phyloP scores from a whole-genome alignment of 2,329 filamentous ascomycete genomes.

The Fonsecaea erecta region DNA sequence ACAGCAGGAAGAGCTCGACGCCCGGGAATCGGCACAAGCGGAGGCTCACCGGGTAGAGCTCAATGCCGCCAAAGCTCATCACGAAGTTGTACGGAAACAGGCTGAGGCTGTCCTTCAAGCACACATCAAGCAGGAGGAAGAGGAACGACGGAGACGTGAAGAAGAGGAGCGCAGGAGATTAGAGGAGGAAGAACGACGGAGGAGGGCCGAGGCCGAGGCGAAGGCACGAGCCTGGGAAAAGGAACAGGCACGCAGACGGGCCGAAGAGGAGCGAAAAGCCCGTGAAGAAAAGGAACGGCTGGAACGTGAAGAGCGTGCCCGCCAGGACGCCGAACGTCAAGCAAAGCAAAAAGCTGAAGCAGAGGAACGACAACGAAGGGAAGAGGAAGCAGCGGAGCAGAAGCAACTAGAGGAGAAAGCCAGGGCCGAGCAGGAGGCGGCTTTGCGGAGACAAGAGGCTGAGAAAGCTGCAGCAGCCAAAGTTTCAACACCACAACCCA shows the following conservation, averaged over 20 bases:
- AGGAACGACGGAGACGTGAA: conserved; percentile 34
- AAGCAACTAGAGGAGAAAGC: conserved; percentile 42
- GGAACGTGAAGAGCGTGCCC: conserved; percentile 41
- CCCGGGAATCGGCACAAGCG: conserved; percentile 65
- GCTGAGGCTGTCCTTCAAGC: conserved; percentile 60
- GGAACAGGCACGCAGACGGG: conserved; percentile 38
- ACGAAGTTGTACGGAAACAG: conserved; percentile 65
- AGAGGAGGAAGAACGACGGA: conserved; percentile 45
- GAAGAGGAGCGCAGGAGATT: conserved; percentile 43
- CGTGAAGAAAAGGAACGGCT: conserved; percentile 50
- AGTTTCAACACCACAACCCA: conserved; percentile 6
- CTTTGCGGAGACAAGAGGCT: conserved; percentile 19
- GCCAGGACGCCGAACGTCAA: conserved; percentile 54
- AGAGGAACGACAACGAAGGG: conserved; percentile 42
- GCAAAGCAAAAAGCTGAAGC: conserved; percentile 54
- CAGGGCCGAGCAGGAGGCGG: conserved; percentile 37
- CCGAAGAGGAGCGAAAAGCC: conserved; percentile 46
- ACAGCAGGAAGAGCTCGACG: conserved; percentile 65
- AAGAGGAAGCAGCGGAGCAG: conserved; percentile 42
- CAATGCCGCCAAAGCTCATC: conserved; percentile 66
- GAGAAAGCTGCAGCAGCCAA: conserved; percentile 24
- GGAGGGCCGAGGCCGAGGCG: conserved; percentile 41
- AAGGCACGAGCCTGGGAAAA: not conserved
- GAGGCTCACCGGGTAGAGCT: conserved; percentile 69
- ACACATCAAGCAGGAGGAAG: conserved; percentile 46